Percentiles rank a stretch among this genome's conserved stretches.
Conservation (phyloP, 495 filamentous ascomycete species). For the Penicillium silybi region DNA sequence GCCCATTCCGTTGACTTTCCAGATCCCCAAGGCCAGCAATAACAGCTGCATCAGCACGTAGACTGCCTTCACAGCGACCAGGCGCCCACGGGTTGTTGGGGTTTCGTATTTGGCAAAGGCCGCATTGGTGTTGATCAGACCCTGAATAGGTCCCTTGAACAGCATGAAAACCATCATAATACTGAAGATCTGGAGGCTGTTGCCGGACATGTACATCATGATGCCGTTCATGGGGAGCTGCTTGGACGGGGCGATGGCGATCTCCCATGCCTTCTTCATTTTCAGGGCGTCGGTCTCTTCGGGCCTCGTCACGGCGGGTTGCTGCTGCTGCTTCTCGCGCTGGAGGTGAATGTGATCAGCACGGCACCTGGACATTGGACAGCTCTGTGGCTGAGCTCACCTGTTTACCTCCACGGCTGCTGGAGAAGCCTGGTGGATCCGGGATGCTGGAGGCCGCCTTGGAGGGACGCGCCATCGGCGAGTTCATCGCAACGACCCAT, state of each 20-base stretch:
- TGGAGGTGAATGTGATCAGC: slow-evolving; percentile 1
- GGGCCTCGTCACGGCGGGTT: slow-evolving; percentile 35
- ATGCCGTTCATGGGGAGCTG: slow-evolving; percentile 95
- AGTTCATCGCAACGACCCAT: slow-evolving; percentile 79
- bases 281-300: slow-evolving; percentile 92
- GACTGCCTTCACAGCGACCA: slow-evolving; percentile 76
- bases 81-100: slow-evolving; percentile 63
- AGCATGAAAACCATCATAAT: slow-evolving; percentile 99
- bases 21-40: slow-evolving; percentile 79
- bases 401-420: slow-evolving; percentile 44
- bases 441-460: slow-evolving; percentile 61
- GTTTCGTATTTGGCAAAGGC: slow-evolving; percentile 88
- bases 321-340: slow-evolving; percentile 38
- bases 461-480: slow-evolving; percentile 54
- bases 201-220: slow-evolving; percentile 99
- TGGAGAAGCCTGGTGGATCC: slow-evolving; percentile 84
- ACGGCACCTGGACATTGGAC: slow-evolving; percentile 1
- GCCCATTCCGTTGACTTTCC: slow-evolving; percentile 97
- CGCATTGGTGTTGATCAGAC: slow-evolving; percentile 69
- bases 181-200: slow-evolving; percentile 96
- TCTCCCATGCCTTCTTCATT: slow-evolving; percentile 98
- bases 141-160: slow-evolving; percentile 93
- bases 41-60: slow-evolving; percentile 85
- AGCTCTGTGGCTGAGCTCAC: slow-evolving; percentile 19
- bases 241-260: slow-evolving; percentile 91